These are phyloP conservation scores for Catharanthus roseus DNA, from an alignment of 257 asterid species.

Conservation along the genomic window DNA sequence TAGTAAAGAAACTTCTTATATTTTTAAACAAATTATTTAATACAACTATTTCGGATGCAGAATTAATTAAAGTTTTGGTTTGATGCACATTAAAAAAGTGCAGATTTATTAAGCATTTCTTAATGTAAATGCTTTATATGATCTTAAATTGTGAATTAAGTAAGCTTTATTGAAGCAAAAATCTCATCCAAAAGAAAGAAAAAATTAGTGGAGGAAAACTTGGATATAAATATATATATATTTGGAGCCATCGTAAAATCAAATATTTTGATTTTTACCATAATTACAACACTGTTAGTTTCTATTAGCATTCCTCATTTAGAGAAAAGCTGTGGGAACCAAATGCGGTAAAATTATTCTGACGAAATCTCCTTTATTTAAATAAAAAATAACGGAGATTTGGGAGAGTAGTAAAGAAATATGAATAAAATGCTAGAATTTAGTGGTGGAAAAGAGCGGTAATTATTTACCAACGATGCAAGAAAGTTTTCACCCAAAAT, in stretches of 20 bases:
- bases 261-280: background rate
- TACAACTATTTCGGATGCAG: too few relatives aligned
- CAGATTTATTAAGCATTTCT: background rate
- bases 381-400: background rate
- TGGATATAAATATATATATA: background rate
- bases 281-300: background rate
- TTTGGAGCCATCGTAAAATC: background rate
- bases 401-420: background rate
- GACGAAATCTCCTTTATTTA: too few relatives aligned
- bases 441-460: background rate
- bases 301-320: background rate
- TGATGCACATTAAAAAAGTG: background rate
- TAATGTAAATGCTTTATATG: background rate
- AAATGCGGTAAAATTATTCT: background rate
- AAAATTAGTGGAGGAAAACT: background rate
- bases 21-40: too few relatives aligned
- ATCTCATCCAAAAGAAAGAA: background rate
- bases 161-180: too few relatives aligned
- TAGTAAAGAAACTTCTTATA: too few relatives aligned
- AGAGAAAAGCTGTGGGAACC: background rate
- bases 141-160: too few relatives aligned
- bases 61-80: background rate
- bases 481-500: background rate
- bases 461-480: background rate
- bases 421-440: background rate